These are phyloP conservation scores for Cryphonectria nitschkei DNA, from an alignment of 2,329 filamentous ascomycete species.

Conservation along the genomic window DNA sequence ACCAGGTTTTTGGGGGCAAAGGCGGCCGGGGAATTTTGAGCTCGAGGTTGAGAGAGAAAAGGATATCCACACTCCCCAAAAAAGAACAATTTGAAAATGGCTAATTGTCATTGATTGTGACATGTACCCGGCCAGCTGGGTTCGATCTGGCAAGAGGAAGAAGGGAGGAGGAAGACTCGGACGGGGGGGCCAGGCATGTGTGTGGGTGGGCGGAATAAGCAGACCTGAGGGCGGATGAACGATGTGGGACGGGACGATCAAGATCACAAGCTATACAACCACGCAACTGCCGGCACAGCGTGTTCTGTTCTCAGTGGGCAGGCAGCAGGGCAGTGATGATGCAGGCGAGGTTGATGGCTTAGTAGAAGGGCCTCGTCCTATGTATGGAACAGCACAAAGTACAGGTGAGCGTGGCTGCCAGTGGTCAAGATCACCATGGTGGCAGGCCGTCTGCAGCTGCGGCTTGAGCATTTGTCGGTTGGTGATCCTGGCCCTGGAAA, in stretches of 20 bases:
- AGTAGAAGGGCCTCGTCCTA: background rate
- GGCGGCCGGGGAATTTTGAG: background rate
- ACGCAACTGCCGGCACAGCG: background rate
- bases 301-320: background rate
- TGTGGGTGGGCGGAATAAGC: background rate
- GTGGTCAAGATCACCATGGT: background rate
- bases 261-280: background rate
- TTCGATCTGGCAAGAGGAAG: background rate
- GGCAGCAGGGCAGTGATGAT: background rate
- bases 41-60: background rate
- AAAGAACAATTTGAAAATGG: background rate
- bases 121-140: background rate
- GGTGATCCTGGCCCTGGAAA: background rate
- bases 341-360: background rate
- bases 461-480: background rate
- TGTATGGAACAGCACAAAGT: background rate
- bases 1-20: constrained; percentile 8
- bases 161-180: background rate
- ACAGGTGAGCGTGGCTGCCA: background rate
- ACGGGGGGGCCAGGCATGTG: no score
- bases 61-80: background rate
- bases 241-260: constrained; percentile 2
- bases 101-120: background rate
- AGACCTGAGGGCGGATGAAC: background rate
- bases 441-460: background rate